phyloP scores from a whole-genome alignment of 495 filamentous ascomycete species.

The Aspergillus mulundensis region DNA sequence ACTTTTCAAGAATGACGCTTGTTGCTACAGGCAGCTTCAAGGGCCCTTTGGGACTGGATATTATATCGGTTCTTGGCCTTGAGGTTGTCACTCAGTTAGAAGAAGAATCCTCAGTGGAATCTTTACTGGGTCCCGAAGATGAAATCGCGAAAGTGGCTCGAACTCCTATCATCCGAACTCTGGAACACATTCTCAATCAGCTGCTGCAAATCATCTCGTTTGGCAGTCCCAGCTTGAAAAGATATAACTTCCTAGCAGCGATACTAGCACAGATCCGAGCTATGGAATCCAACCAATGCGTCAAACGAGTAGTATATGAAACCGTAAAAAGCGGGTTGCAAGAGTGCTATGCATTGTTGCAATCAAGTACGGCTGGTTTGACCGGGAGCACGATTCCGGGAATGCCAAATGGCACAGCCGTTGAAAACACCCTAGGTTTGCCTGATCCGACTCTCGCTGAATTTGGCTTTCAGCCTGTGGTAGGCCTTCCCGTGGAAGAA shows the following conservation, averaged over 20 bases:
- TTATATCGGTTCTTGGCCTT: conserved; percentile 18
- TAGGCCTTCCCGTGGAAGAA: neutral
- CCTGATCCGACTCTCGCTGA: neutral
- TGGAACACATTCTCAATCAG: conserved; percentile 21
- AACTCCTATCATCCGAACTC: conserved; percentile 15
- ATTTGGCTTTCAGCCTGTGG: neutral
- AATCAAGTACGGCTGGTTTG: neutral
- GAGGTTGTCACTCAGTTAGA: conserved; percentile 24
- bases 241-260: conserved; percentile 19
- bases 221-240: conserved; percentile 21
- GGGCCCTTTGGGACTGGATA: conserved; percentile 21
- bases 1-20: conserved; percentile 12
- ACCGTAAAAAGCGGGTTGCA: conserved; percentile 11
- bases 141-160: conserved; percentile 14
- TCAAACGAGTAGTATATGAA: conserved; percentile 16
- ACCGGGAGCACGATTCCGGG: neutral
- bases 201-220: conserved; percentile 19
- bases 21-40: conserved; percentile 18
- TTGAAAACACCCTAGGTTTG: neutral
- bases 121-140: neutral
- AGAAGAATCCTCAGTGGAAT: conserved; percentile 8
- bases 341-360: conserved; percentile 13
- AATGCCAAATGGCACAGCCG: no score
- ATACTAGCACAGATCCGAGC: conserved; percentile 20
- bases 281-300: conserved; percentile 16